Evolutionary conservation across 441 rosid genomes (phyloP), one percentile per base, ranked within the genome.

Genomic region (Sinapis alba): DNA sequence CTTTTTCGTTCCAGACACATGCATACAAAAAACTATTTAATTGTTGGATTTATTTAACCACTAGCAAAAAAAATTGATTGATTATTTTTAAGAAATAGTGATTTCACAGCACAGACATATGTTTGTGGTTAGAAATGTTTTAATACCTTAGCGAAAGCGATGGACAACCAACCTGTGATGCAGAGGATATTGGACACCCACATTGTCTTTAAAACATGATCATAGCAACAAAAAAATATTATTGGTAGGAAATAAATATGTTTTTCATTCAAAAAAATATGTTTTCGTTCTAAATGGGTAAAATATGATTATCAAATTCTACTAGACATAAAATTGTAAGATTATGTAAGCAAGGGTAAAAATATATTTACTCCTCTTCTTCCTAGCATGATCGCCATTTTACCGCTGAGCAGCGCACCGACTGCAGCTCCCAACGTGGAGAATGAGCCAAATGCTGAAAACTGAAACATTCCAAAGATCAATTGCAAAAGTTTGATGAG

Each of bases 121-220:
- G 12, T 26, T 23, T 23, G 38, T 67, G 38, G 43, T 7, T 23
- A 34, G 5, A 47, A 30, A 38, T 4, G 12, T 27, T 64, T 34
- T 51, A 56, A 58, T 54, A 87, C 96, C 89, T 88, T 69, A 1
- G 90, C 74, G 54, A 85, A 78, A 20, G 81, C 83, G 63, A 89
- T 80, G 41, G 84, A 74, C 19, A 87, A 77, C 94, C 97, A 90
- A 30, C 90, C 92, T 6, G 54, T 65, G 74, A 78, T 60, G 81
- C 86, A 85, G 61, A 85, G 53, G 38, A 81, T 15, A 43, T 86
- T 83, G 15, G 92, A 80, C 54, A 86, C 68, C 85, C 88, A 83
- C 92, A 91, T 58, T 72, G 81, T 78, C 81, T 77, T 43, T 54
- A 8, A 45, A 64, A 56, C 71, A 64, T 62, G n/a, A 70, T 41